A percentile compares a stretch with the other conserved stretches of the same genome.
Evolutionary conservation across 441 rosid species (phyloP).

Genomic region (Pelargonium australe): DNA sequence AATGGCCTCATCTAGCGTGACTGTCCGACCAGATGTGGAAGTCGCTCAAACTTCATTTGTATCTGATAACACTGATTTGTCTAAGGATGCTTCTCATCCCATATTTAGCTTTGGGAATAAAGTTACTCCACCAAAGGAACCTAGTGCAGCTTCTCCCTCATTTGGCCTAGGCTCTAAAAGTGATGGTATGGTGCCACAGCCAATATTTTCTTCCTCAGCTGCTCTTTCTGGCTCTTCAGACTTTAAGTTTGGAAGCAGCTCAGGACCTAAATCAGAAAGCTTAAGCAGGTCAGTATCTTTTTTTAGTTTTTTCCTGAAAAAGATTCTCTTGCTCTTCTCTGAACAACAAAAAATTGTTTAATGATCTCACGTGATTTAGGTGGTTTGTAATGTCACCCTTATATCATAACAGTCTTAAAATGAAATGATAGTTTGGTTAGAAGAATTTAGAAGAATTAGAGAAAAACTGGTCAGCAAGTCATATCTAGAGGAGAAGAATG

Average conservation of each 20-base stretch:
- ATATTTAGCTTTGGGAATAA: slow-evolving; percentile 28
- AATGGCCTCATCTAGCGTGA: slow-evolving; percentile 23
- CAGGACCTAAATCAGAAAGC: slow-evolving; percentile 27
- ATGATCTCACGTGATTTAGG: no score
- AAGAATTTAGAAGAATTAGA: background rate
- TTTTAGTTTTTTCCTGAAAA: background rate
- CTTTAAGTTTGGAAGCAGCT: slow-evolving; percentile 20
- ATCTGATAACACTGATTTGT: slow-evolving; percentile 23
- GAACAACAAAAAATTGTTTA: no score
- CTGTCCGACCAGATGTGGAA: slow-evolving; percentile 29
- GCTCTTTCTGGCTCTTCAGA: slow-evolving; percentile 23
- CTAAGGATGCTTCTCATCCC: slow-evolving; percentile 23
- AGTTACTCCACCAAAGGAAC: slow-evolving; percentile 26
- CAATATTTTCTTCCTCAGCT: slow-evolving; percentile 1
- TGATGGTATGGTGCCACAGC: slow-evolving; percentile 21
- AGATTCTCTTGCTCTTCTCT: no score
- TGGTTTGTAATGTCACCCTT: no score
- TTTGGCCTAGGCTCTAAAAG: slow-evolving; percentile 22
- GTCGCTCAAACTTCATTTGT: slow-evolving; percentile 27
- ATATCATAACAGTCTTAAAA: no score
- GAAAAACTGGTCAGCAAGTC: background rate
- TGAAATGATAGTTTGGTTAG: no score
- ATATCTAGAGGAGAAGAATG: background rate
- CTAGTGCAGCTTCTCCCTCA: slow-evolving; percentile 23
- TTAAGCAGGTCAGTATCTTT: slow-evolving; percentile 39